Conservation (phyloP, 1,284 basidiomycete genomes). For the Ustilago nuda region DNA sequence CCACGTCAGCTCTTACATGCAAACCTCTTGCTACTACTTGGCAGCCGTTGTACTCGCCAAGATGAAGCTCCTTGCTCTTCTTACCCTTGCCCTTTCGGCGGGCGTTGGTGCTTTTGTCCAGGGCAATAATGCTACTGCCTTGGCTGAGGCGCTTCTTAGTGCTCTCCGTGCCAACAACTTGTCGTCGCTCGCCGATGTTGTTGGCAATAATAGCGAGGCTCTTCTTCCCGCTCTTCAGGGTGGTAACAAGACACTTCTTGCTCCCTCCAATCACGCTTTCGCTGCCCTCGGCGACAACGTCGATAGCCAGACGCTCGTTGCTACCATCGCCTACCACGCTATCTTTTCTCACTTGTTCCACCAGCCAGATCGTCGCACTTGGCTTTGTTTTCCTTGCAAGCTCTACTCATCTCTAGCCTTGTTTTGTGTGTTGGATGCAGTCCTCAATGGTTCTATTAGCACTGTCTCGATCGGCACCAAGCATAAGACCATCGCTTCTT, state of each 20-base stretch:
- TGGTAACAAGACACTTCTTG: constrained; percentile 69
- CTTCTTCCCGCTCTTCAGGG: constrained; percentile 43
- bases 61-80: constrained; percentile 56
- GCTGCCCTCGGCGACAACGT: constrained; percentile 65
- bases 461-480: constrained; percentile 69
- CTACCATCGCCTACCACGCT: constrained; percentile 75
- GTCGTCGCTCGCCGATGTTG: constrained; percentile 47
- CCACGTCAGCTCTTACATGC: not conserved
- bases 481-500: constrained; percentile 74
- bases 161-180: constrained; percentile 53
- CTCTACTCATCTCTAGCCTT: not conserved
- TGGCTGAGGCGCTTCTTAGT: constrained; percentile 45
- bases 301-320: constrained; percentile 71
- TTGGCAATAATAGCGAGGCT: constrained; percentile 38
- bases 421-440: constrained; percentile 13
- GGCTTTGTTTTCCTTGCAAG: not conserved
- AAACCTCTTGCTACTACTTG: not conserved
- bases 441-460: constrained; percentile 74
- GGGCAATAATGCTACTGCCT: constrained; percentile 46
- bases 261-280: constrained; percentile 70
- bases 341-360: constrained; percentile 4
- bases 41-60: not conserved
- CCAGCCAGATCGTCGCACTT: not conserved
- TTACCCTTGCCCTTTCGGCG: constrained; percentile 43
- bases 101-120: constrained; percentile 44